Evolutionary conservation across 805 yeast genomes (phyloP), one percentile per base, ranked within the genome.

Genomic region (Priceomyces haplophilus): DNA sequence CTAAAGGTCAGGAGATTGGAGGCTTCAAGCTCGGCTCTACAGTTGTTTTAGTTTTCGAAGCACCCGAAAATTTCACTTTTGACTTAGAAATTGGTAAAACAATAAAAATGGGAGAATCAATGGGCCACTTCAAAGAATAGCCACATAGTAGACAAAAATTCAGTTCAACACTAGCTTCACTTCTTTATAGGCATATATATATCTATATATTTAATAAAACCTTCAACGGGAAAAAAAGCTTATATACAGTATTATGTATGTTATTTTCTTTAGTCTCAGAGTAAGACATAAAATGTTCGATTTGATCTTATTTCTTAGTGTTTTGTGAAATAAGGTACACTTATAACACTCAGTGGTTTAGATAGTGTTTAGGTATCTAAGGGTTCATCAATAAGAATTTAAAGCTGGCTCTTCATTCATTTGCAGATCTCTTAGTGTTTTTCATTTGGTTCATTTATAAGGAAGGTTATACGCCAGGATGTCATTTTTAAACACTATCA

Each of bases 11-110:
- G 56, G 96, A 93, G 64, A 85, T 93, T 76, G 99, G 99, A 33
- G 99, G 99, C 0, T 93, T 93, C 67, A 86, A 86, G 70, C 73
- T 93, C 41, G 99, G 99, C 0, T 85, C 95, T 21, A 93, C 99
- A 0, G 93, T 93, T n/a, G 99, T 93, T 13, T 72, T 93, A 49
- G 95, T 91, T 17, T 93, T 93, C 65, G 99, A 93, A 67, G 99
- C 97, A 1, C 99, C 99, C 19, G 76, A 75, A 44, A 69, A 75
- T 47, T 93, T 91, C 62, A 65, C 78, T 55, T 93, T 89, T 57
- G 67, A 76, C 29, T 75, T 89, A 35, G 69, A 75, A 37, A 75
- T 76, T 12, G 95, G 95, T n/a, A 83, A 88, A 52, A 76, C 71
- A 49, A 89, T 93, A 37, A 80, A 82, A 59, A 80, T 91, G 80